These are phyloP conservation scores for Phlyctochytrium arcticum DNA, from an alignment of 192 early-diverging fungal genomes.

Conservation along the genomic window DNA sequence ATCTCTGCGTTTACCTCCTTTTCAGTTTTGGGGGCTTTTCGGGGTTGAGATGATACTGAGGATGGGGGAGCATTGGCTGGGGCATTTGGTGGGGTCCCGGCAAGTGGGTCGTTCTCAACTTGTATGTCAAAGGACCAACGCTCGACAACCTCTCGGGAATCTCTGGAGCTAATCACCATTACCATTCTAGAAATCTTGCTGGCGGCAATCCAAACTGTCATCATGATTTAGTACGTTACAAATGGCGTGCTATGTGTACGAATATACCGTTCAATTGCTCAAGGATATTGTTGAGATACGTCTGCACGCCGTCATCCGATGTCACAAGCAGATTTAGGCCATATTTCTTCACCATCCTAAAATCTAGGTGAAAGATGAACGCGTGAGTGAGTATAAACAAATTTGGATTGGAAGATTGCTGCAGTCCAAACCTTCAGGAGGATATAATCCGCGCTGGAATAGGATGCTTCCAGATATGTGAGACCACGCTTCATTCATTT, in stretches of 20 bases:
- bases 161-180: slow-evolving; percentile 78
- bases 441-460: slow-evolving; percentile 90
- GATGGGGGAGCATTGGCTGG: too few relatives aligned
- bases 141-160: slow-evolving; percentile 78
- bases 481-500: too few relatives aligned
- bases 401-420: neutral
- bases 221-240: neutral
- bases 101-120: slow-evolving; percentile 34
- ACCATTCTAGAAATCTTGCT: slow-evolving; percentile 80
- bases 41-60: neutral
- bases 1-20: slow-evolving; percentile 72
- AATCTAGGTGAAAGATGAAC: slow-evolving; percentile 44
- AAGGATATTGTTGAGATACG: slow-evolving; percentile 74
- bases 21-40: slow-evolving; percentile 48
- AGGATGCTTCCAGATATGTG: slow-evolving; percentile 74
- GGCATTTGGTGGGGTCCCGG: neutral
- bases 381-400: neutral
- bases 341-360: slow-evolving; percentile 80
- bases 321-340: slow-evolving; percentile 81
- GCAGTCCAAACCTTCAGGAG: slow-evolving; percentile 53
- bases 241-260: neutral
- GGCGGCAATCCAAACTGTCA: slow-evolving; percentile 68
- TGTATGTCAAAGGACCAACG: slow-evolving; percentile 94
- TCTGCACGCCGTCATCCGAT: slow-evolving; percentile 63
- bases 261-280: slow-evolving; percentile 72